Evolutionary conservation across 2,329 filamentous ascomycete genomes (phyloP), one percentile per base, ranked within the genome.

Genomic region (Colletotrichum tamarilloi): DNA sequence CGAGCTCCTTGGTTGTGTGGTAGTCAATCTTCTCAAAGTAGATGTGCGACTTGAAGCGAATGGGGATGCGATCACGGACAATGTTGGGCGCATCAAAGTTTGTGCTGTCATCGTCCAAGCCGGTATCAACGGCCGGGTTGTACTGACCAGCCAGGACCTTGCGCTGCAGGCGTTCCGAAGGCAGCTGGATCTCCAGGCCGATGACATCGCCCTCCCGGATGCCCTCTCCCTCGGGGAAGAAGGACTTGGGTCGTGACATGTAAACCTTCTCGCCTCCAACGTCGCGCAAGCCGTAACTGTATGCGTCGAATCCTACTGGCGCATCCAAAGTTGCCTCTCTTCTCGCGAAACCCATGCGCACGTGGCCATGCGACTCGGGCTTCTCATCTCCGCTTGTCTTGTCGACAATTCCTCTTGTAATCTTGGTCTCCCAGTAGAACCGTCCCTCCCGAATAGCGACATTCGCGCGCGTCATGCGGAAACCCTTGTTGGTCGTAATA

Each of bases 1-100:
- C 95, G 53, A 98, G 91, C 76, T 97, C 93, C 80, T 97, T 97
- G 12, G 93, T 93, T 0, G 94, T 88, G 77, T 96, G 94, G 81
- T 97, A 97, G 80, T 97, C 95, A 76, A 95, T 93, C 80, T 94
- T 93, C 83, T 98, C 96, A 82, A 98, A 98, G 84, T 97, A 98
- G 66, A 95, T 93, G 81, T 97, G 95, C 55, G 93, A 92, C 82
- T 98, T 98, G 86, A 97, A 97, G 11, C 95, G 92, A 76, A 98
- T 97, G 1, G 97, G 95, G 57, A 98, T 95, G 62, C 97, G 94
- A 82, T 99, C 97, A 75, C 97, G 94, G 73, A 99, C 94, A 75
- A 98, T 93, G 81, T 98, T 97, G 19, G 91, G 85, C 0, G 89
- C 89, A 74, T 90, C 88, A n/a, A 89, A 87, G 0, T 88, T 86